Evolutionary conservation across 352 stramenopile genomes (phyloP).

Genomic region (Globisporangium lucens): DNA sequence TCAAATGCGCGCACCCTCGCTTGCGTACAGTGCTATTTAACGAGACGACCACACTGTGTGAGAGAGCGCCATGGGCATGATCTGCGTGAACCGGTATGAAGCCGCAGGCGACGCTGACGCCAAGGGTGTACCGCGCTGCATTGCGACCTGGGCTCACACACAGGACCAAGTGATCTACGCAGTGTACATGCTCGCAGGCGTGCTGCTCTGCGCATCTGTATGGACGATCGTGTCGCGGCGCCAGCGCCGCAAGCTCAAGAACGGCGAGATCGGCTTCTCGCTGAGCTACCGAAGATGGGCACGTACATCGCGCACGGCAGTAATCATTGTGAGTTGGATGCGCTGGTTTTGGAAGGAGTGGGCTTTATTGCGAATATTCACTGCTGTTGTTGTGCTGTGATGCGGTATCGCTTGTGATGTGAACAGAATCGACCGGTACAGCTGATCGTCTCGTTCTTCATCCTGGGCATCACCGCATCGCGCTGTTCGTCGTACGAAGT

Average conservation of each 20-base stretch:
- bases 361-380: too few species aligned
- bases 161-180: constrained; percentile 69
- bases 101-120: constrained; percentile 20
- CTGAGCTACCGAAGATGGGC: constrained; percentile 72
- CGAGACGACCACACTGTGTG: not conserved
- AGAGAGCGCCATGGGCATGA: constrained; percentile 41
- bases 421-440: constrained; percentile 73
- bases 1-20: not conserved
- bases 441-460: constrained; percentile 65
- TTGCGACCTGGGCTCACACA: constrained; percentile 71
- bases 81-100: constrained; percentile 66
- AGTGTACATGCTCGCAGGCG: constrained; percentile 35
- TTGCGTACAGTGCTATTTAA: not conserved
- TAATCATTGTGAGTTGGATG: constrained; percentile 53
- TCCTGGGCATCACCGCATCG: constrained; percentile 63
- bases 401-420: not conserved
- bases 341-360: not conserved
- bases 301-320: constrained; percentile 62
- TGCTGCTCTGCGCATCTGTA: constrained; percentile 43
- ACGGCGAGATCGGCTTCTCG: constrained; percentile 78
- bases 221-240: constrained; percentile 61
- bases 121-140: constrained; percentile 45
- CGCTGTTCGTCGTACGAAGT: constrained; percentile 79
- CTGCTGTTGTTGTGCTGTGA: not conserved
- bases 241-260: constrained; percentile 48